Evolutionary conservation across 2,329 filamentous ascomycete species (phyloP).

Genomic region (Arthrobotrys iridis): DNA sequence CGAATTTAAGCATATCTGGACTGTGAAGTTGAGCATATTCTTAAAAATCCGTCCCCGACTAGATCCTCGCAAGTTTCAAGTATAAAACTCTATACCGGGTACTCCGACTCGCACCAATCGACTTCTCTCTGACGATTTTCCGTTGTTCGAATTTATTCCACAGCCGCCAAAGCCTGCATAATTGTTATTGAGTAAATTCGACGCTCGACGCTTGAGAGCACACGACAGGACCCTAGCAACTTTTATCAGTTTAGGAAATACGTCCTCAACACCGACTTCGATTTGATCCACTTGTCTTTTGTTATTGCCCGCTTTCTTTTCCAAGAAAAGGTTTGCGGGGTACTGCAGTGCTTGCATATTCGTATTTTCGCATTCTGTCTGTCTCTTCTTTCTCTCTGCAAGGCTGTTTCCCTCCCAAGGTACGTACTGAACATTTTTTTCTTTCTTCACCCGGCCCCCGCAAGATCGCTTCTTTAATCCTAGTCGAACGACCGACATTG

Average conservation of each 20-base stretch:
- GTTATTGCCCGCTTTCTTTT: slow-evolving; percentile 13
- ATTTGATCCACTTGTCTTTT: slow-evolving; percentile 12
- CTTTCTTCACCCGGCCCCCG: not conserved
- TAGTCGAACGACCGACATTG: slow-evolving; percentile 6
- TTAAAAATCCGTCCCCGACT: not conserved
- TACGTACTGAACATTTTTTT: too few species aligned
- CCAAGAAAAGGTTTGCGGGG: slow-evolving; percentile 24
- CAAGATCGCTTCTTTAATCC: too few species aligned
- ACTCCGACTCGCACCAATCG: slow-evolving; percentile 5
- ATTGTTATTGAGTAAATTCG: not conserved
- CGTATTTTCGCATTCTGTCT: not conserved
- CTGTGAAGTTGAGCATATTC: not conserved
- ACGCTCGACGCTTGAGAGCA: slow-evolving; percentile 19
- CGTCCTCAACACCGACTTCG: slow-evolving; percentile 9
- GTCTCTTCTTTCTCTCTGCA: slow-evolving; percentile 6
- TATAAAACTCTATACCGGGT: not conserved
- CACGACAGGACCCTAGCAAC: slow-evolving; percentile 15
- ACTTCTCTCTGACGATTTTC: slow-evolving; percentile 18
- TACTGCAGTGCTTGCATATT: slow-evolving; percentile 24
- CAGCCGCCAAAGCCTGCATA: slow-evolving; percentile 26
- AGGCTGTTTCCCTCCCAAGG: slow-evolving; percentile 2
- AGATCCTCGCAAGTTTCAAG: slow-evolving; percentile 28
- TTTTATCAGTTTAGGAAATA: slow-evolving; percentile 38
- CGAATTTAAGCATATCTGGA: slow-evolving; percentile 46
- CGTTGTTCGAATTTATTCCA: slow-evolving; percentile 9